Evolutionary conservation across 768 basidiomycete species (phyloP), one percentile per base, ranked within the genome.

Genomic region (Pisolithus tinctorius): DNA sequence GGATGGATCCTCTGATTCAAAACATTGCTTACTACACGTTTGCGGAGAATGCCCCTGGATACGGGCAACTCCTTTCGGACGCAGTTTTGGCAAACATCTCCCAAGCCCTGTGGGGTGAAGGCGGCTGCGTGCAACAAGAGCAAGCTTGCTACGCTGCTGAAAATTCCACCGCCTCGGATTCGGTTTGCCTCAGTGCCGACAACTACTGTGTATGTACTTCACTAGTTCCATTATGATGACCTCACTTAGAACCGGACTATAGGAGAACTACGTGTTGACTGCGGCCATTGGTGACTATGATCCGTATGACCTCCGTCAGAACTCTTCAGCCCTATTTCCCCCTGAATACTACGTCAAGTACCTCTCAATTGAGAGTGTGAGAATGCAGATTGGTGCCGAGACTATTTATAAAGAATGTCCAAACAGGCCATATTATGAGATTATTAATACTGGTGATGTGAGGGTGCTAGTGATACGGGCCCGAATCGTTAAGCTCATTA

Each of bases 1-100:
- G 82, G 82, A 78, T 72, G 47, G 84, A 85, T 54, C 82, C 84
- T 0, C 67, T 83, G 30, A 72, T 84, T 39, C 83, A 85, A 55
- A 78, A 79, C 55, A 55, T 80, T 53, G 78, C 83, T 8, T 84
- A 79, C 51, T 71, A 84, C 51, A 71, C 71, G 30, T 86, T 84
- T 51, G 80, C 82, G 0, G 74, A 73, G 0, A 61, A 82, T 38
- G 84, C 84, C 0, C 84, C 84, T 10, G 81, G 82, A 9, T 86
- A 84, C 54, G 83, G 84, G 4, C 81, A 75, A 53, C 75, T 86
- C 14, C 78, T 80, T 52, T 70, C 69, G 27, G 68, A 76, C 40
- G 52, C 56, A 4, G 74, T 78, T 1, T 62, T 84, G 38, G 61
- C 67, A 30, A 53, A 71, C 31, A 64, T 84, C 23, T 80, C 76